Evolutionary conservation across 371 early-diverging fungal genomes (phyloP).

Genomic region (Mortierella sp.): DNA sequence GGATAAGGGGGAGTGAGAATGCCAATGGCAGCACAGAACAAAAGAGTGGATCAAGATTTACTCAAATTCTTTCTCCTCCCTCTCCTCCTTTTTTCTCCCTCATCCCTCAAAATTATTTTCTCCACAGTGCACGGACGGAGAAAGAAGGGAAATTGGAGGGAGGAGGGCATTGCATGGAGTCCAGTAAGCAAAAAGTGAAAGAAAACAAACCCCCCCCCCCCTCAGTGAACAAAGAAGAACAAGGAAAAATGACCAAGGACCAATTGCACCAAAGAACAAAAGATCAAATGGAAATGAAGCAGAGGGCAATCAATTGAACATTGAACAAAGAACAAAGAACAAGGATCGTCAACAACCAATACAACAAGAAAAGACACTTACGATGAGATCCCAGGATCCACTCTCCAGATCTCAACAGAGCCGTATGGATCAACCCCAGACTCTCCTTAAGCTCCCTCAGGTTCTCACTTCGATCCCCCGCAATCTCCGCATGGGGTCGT

Average conservation of each 20-base stretch:
- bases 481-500: constrained; percentile 28
- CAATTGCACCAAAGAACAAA: neutral
- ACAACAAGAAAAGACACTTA: too few relatives aligned
- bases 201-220: too few relatives aligned
- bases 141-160: too few relatives aligned
- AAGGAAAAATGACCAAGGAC: neutral
- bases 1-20: too few relatives aligned
- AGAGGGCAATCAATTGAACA: neutral
- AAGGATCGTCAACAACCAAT: neutral
- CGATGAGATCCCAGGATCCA: constrained; percentile 47
- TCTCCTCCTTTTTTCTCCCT: too few relatives aligned
- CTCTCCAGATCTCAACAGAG: constrained; percentile 16
- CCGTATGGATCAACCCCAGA: constrained; percentile 32
- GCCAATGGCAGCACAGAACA: too few relatives aligned
- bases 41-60: too few relatives aligned
- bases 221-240: neutral
- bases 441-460: constrained; percentile 36
- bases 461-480: constrained; percentile 30
- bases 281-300: neutral
- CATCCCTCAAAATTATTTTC: too few relatives aligned
- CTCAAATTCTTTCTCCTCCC: too few relatives aligned
- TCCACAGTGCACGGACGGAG: too few relatives aligned
- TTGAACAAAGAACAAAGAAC: neutral
- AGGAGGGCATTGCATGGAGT: too few relatives aligned
- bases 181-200: too few relatives aligned